Conservation (phyloP, 495 filamentous ascomycete species). For the Hypoxylon rickii region DNA sequence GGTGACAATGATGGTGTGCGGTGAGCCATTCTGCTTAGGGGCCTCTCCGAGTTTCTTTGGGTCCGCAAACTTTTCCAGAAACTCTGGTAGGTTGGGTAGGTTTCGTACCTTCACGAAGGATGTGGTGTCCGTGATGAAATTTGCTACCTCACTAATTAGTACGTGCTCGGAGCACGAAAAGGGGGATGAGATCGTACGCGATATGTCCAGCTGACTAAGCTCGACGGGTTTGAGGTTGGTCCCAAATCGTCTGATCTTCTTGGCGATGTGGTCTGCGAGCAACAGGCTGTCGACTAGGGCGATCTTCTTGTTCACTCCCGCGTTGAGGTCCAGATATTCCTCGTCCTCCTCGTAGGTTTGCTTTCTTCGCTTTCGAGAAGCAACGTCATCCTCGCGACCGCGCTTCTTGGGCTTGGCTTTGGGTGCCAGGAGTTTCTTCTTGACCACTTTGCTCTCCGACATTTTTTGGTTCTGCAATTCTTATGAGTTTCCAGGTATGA, state of each 20-base stretch:
- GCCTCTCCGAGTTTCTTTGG: constrained; percentile 61
- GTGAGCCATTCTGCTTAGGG: constrained; percentile 71
- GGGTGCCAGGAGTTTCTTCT: constrained; percentile 1
- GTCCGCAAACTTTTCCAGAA: constrained; percentile 69
- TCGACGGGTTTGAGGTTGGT: constrained; percentile 81
- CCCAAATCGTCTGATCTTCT: constrained; percentile 76
- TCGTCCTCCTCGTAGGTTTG: constrained; percentile 60
- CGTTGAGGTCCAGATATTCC: constrained; percentile 61
- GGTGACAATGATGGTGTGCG: constrained; percentile 85
- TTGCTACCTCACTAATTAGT: constrained; percentile 28
- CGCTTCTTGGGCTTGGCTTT: constrained; percentile 47
- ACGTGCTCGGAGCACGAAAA: neutral
- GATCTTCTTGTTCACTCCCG: constrained; percentile 80
- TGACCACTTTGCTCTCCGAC: constrained; percentile 12
- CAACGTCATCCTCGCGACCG: constrained; percentile 40
- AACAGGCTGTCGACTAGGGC: constrained; percentile 78
- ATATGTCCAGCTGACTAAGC: constrained; percentile 77
- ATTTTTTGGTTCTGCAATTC: constrained; percentile 2
- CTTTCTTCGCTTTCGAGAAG: constrained; percentile 59
- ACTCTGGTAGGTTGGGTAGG: constrained; percentile 73
- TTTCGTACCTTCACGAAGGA: constrained; percentile 66
- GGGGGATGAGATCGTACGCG: constrained; percentile 57
- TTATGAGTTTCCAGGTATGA: neutral
- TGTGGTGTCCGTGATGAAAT: constrained; percentile 67
- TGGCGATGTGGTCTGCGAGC: constrained; percentile 84